Conservation (phyloP, 2,329 filamentous ascomycete genomes). For the Metarhizium guizhouense region DNA sequence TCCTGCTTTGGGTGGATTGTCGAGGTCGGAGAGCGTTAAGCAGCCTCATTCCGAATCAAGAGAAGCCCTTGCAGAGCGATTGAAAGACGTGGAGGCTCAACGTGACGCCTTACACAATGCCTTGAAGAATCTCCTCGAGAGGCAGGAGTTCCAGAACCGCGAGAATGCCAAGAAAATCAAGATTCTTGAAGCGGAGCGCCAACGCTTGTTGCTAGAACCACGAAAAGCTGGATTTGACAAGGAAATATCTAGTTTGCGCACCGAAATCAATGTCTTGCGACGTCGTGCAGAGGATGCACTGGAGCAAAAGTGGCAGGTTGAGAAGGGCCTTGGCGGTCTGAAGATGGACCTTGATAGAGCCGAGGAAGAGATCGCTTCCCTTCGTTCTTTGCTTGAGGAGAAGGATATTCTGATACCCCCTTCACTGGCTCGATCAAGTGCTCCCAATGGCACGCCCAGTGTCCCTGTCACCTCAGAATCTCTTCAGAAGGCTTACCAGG, state of each 20-base stretch:
- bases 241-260: conserved; percentile 70
- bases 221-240: conserved; percentile 72
- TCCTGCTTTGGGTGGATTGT: conserved; percentile 33
- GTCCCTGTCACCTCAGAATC: conserved; percentile 57
- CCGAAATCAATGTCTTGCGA: conserved; percentile 77
- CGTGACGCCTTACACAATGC: conserved; percentile 85
- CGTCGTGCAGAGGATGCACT: conserved; percentile 87
- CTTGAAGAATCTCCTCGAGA: conserved; percentile 73
- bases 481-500: conserved; percentile 63
- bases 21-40: conserved; percentile 53
- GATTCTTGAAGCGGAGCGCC: conserved; percentile 68
- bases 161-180: conserved; percentile 76
- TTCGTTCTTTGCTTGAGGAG: conserved; percentile 69
- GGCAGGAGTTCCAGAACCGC: conserved; percentile 75
- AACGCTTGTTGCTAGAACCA: conserved; percentile 59
- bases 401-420: conserved; percentile 72
- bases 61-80: conserved; percentile 64
- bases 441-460: conserved; percentile 15
- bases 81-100: conserved; percentile 91
- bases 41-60: conserved; percentile 44
- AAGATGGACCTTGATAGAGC: conserved; percentile 97
- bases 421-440: conserved; percentile 38
- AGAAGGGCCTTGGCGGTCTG: conserved; percentile 77
- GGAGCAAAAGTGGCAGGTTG: conserved; percentile 92
- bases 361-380: conserved; percentile 82